phyloP scores from a whole-genome alignment of 345 rosid species.

The Cardamine occulta region DNA sequence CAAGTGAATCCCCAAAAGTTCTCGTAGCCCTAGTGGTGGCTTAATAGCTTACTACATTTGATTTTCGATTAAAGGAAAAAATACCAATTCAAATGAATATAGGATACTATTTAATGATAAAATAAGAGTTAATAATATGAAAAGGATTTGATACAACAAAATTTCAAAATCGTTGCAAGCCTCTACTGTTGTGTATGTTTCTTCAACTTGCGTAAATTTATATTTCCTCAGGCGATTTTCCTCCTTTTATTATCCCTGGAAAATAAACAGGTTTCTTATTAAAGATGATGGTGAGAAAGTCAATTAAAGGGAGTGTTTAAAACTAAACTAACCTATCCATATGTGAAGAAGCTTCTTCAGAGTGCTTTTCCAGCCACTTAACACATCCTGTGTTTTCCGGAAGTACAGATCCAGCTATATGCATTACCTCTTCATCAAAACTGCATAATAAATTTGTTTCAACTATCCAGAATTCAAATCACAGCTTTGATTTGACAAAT shows the following conservation, averaged over 20 bases:
- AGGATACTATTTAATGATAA: background rate
- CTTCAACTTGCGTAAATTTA: background rate
- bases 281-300: slow-evolving; percentile 8
- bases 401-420: slow-evolving; percentile 68
- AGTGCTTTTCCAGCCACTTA: slow-evolving; percentile 60
- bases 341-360: slow-evolving; percentile 38
- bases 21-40: no score
- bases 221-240: slow-evolving; percentile 37
- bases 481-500: background rate
- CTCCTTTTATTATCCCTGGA: slow-evolving; percentile 50
- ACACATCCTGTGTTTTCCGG: slow-evolving; percentile 63
- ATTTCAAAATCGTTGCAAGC: slow-evolving; percentile 9
- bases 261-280: background rate
- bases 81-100: no score
- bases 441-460: slow-evolving; percentile 45
- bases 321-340: slow-evolving; percentile 48
- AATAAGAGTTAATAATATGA: background rate
- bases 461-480: background rate
- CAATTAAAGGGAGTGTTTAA: background rate
- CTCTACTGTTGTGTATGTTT: slow-evolving; percentile 17
- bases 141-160: slow-evolving; percentile 12
- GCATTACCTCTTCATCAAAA: slow-evolving; percentile 74
- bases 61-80: no score
- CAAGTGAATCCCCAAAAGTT: no score
- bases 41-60: background rate